These are phyloP conservation scores for Hyaloscypha variabilis DNA, from an alignment of 495 filamentous ascomycete genomes.

Conservation along the genomic window DNA sequence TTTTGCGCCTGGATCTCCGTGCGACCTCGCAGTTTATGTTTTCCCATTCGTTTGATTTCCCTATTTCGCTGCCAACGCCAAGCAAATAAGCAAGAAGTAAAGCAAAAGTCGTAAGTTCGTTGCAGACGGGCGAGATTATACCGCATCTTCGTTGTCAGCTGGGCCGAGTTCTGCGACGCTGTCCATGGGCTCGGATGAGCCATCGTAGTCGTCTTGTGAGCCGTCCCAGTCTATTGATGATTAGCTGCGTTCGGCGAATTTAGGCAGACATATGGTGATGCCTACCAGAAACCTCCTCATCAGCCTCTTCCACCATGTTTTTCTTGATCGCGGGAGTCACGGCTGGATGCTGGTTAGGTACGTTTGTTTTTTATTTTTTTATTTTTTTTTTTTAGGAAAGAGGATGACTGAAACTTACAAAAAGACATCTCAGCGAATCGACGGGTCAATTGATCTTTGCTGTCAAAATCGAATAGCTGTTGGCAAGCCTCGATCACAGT, in stretches of 20 bases:
- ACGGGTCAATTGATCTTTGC: slow-evolving; percentile 35
- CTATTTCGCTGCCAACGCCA: not conserved
- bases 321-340: slow-evolving; percentile 43
- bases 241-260: slow-evolving; percentile 5
- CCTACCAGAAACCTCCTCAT: slow-evolving; percentile 59
- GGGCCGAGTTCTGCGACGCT: slow-evolving; percentile 22
- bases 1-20: not conserved
- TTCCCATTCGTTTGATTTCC: not conserved
- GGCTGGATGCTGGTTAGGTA: slow-evolving; percentile 33
- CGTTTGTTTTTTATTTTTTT: too few relatives aligned
- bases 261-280: slow-evolving; percentile 14
- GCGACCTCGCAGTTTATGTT: not conserved
- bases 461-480: slow-evolving; percentile 37
- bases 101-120: slow-evolving; percentile 7
- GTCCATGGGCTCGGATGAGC: slow-evolving; percentile 35
- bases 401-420: slow-evolving; percentile 38
- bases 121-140: not conserved
- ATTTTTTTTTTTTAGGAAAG: slow-evolving; percentile 18
- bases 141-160: not conserved
- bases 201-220: slow-evolving; percentile 35
- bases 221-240: slow-evolving; percentile 37
- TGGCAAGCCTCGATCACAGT: slow-evolving; percentile 45
- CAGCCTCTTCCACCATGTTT: slow-evolving; percentile 51
- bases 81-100: not conserved
- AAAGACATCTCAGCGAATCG: slow-evolving; percentile 42